These are phyloP conservation scores for Auxenochlorella pyrenoidosa DNA, from an alignment of 139 green algal genomes.

Conservation along the genomic window DNA sequence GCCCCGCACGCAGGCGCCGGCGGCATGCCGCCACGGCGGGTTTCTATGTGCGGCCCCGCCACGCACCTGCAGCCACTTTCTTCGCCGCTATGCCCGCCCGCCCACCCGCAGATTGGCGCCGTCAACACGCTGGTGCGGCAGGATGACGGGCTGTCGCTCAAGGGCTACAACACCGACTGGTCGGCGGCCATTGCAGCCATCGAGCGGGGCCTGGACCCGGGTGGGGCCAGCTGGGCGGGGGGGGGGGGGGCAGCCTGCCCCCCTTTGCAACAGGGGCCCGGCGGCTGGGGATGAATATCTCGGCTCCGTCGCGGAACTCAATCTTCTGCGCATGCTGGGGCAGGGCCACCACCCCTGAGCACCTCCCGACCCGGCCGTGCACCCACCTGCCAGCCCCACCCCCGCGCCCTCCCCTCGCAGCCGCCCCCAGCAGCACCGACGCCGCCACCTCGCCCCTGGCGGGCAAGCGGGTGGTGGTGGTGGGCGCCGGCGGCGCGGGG, in stretches of 20 bases:
- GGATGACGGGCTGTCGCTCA: slow-evolving; percentile 66
- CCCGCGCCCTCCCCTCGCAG: neutral
- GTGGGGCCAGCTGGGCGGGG: neutral
- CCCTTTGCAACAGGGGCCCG: no score
- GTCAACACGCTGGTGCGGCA: slow-evolving; percentile 94
- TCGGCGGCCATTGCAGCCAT: slow-evolving; percentile 90
- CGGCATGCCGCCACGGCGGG: no score
- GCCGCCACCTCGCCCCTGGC: slow-evolving; percentile 53
- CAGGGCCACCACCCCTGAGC: no score
- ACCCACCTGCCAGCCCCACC: neutral
- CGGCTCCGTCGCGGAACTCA: no score
- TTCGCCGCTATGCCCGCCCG: neutral
- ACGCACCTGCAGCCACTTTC: no score
- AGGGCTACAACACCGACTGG: slow-evolving; percentile 97
- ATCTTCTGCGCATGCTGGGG: no score
- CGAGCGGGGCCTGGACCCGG: slow-evolving; percentile 69
- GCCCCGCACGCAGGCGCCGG: no score
- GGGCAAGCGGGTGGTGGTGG: slow-evolving; percentile 87
- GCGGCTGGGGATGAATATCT: no score
- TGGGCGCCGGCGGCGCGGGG: slow-evolving; percentile 94
- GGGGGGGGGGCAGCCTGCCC: no score
- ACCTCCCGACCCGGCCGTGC: no score
- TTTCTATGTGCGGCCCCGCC: no score
- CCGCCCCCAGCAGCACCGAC: neutral
- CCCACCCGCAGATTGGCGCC: slow-evolving; percentile 80